Conservation (phyloP, 371 early-diverging fungal genomes). For the Syncephalastrum monosporum region DNA sequence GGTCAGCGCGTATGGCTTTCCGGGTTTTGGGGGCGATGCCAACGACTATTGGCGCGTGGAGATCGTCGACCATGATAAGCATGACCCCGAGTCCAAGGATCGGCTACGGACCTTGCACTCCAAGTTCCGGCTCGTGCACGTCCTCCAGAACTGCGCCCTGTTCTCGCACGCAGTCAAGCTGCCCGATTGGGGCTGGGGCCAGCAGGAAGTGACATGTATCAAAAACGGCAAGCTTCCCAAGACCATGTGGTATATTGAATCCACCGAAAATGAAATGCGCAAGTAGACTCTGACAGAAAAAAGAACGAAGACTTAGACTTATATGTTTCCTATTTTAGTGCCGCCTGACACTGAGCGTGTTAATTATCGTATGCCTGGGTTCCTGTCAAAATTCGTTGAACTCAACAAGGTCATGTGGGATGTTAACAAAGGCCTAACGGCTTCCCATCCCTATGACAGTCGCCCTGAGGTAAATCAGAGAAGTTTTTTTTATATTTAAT, state of each 20-base stretch:
- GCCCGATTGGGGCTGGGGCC: conserved; percentile 97
- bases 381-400: conserved; percentile 84
- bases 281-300: conserved; percentile 18
- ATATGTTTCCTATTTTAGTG: conserved; percentile 29
- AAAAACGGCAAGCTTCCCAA: conserved; percentile 63
- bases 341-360: conserved; percentile 50
- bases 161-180: conserved; percentile 83
- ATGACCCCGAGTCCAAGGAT: conserved; percentile 53
- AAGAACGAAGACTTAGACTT: neutral
- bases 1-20: conserved; percentile 70
- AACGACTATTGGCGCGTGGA: conserved; percentile 80
- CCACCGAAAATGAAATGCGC: conserved; percentile 50
- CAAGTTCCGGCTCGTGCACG: conserved; percentile 76
- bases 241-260: conserved; percentile 69
- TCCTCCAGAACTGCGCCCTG: conserved; percentile 72
- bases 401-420: conserved; percentile 87
- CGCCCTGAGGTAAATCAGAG: conserved; percentile 58
- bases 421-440: conserved; percentile 86
- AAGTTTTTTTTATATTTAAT: neutral
- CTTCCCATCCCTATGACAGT: conserved; percentile 93
- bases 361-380: conserved; percentile 60
- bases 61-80: conserved; percentile 62
- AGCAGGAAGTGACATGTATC: conserved; percentile 92
- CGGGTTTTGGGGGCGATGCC: conserved; percentile 41
- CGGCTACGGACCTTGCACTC: conserved; percentile 67